A percentile compares a stretch with the other conserved stretches of the same genome.
Conservation (phyloP, 768 basidiomycete genomes). For the Tephrocybe sp. region DNA sequence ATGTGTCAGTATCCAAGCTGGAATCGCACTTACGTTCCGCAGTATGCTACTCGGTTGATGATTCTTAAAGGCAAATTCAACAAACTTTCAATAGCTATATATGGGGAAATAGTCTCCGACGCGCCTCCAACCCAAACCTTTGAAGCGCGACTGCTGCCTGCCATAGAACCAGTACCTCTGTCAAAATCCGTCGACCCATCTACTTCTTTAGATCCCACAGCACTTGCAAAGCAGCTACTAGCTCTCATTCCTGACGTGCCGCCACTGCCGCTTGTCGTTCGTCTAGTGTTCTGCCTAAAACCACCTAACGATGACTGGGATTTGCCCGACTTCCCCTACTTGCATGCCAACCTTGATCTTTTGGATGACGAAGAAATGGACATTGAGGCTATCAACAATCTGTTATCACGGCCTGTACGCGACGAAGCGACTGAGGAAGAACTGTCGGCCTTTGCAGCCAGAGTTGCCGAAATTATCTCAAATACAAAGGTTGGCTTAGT, state of each 20-base stretch:
- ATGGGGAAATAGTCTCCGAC: conserved; percentile 55
- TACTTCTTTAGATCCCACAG: conserved; percentile 55
- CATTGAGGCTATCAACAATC: conserved; percentile 53
- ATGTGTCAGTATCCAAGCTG: conserved; percentile 19
- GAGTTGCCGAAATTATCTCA: conserved; percentile 47
- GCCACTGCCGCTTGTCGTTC: conserved; percentile 59
- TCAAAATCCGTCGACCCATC: conserved; percentile 58
- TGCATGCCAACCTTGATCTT: conserved; percentile 61
- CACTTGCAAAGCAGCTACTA: conserved; percentile 60
- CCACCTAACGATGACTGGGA: conserved; percentile 81
- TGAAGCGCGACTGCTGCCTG: conserved; percentile 38
- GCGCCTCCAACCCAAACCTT: conserved; percentile 34
- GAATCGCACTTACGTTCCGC: conserved; percentile 1
- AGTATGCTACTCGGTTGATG: conserved; percentile 77
- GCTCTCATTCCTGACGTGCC: conserved; percentile 60
- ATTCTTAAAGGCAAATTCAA: conserved; percentile 77
- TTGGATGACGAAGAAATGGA: conserved; percentile 48
- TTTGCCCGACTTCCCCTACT: conserved; percentile 64
- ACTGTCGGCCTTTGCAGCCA: conserved; percentile 53
- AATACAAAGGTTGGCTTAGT: conserved; percentile 47
- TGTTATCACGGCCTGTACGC: conserved; percentile 54
- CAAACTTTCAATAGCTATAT: conserved; percentile 61
- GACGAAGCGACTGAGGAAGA: conserved; percentile 52
- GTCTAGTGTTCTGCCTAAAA: conserved; percentile 79
- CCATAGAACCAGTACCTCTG: conserved; percentile 35